Percentiles rank a stretch among this genome's conserved stretches.
Evolutionary conservation across 2,329 filamentous ascomycete genomes (phyloP).

Genomic region (Coniella vitis): DNA sequence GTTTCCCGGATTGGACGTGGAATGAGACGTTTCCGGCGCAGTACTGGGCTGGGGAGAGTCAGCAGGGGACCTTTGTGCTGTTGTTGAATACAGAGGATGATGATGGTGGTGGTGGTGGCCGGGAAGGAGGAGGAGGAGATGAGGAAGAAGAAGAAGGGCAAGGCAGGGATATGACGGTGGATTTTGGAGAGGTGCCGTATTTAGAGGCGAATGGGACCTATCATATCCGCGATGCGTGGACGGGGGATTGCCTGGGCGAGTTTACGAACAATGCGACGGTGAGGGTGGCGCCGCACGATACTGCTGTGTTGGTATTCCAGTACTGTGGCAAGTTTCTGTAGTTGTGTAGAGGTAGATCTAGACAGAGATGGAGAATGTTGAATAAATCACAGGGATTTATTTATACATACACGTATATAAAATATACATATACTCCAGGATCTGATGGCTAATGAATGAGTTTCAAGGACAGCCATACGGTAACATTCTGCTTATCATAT

Average conservation of each 20-base stretch:
- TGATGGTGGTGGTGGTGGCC: constrained; percentile 17
- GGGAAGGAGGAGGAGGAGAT: too few relatives aligned
- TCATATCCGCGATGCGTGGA: constrained; percentile 5
- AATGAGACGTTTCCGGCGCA: constrained; percentile 41
- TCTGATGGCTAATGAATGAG: too few relatives aligned
- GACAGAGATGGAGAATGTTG: neutral
- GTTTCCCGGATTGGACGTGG: constrained; percentile 42
- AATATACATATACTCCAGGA: too few relatives aligned
- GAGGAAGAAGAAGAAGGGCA: too few relatives aligned
- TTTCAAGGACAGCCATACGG: too few relatives aligned
- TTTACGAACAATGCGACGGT: constrained; percentile 5
- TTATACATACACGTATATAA: too few relatives aligned
- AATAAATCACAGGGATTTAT: too few relatives aligned
- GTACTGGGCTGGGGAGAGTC: constrained; percentile 40
- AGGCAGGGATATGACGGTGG: constrained; percentile 28
- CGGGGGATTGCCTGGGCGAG: constrained; percentile 3
- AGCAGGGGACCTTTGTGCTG: constrained; percentile 37
- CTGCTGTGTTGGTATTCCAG: constrained; percentile 2
- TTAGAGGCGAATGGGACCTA: constrained; percentile 6
- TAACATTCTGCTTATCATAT: too few relatives aligned
- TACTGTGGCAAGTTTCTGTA: constrained; percentile 4
- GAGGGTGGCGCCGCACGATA: constrained; percentile 3
- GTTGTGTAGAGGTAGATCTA: neutral
- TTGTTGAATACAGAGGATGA: constrained; percentile 32
- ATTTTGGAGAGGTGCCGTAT: constrained; percentile 36